Evolutionary conservation across 345 rosid species (phyloP).

Genomic region (Anastatica hierochuntica): DNA sequence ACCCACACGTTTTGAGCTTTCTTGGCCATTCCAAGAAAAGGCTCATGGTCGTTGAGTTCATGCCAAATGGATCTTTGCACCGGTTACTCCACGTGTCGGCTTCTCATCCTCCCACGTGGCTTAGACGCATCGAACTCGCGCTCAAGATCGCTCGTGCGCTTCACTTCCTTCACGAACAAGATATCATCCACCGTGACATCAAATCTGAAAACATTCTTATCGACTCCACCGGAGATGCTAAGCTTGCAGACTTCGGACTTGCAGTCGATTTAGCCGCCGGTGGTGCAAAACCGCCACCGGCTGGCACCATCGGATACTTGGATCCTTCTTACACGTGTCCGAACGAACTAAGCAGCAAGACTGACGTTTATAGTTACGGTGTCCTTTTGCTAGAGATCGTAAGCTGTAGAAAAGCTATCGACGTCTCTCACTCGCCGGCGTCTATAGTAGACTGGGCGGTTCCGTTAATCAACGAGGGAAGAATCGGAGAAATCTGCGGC

Average conservation of each 20-base stretch:
- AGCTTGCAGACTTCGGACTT: conserved; percentile 64
- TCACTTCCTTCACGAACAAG: conserved; percentile 42
- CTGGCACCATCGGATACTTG: conserved; percentile 70
- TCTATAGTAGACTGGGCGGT: conserved; percentile 62
- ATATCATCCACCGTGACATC: conserved; percentile 60
- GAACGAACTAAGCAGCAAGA: conserved; percentile 40
- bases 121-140: conserved; percentile 45
- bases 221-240: conserved; percentile 45
- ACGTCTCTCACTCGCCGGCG: conserved; percentile 36
- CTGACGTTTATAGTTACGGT: conserved; percentile 60
- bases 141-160: conserved; percentile 50
- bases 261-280: conserved; percentile 30
- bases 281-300: conserved; percentile 22
- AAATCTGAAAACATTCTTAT: conserved; percentile 61
- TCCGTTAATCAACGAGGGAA: conserved; percentile 31
- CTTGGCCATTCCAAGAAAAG: conserved; percentile 34
- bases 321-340: conserved; percentile 61
- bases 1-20: conserved; percentile 33
- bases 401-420: conserved; percentile 56
- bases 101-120: conserved; percentile 39
- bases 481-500: conserved; percentile 31
- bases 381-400: conserved; percentile 59
- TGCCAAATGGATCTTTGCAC: conserved; percentile 69
- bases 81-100: conserved; percentile 37
- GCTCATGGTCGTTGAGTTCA: conserved; percentile 59